These are phyloP conservation scores for Rhizophora apiculata DNA, from an alignment of 345 rosid species.

Conservation along the genomic window DNA sequence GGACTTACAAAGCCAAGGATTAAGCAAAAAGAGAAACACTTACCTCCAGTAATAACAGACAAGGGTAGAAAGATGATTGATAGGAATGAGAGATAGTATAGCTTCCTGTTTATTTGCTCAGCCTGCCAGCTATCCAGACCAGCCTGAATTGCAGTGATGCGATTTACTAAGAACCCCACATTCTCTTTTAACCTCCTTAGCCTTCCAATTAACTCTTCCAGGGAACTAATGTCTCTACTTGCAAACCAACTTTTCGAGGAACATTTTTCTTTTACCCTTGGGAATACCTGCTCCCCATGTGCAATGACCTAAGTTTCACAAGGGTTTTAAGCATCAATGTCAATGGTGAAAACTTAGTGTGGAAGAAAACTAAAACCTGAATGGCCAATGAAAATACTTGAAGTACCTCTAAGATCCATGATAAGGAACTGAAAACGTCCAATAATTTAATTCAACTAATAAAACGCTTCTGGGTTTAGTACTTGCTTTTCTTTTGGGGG, in stretches of 20 bases:
- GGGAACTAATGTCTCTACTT: conserved; percentile 49
- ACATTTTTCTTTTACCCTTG: conserved; percentile 58
- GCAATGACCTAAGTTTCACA: conserved; percentile 64
- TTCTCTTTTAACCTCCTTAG: conserved; percentile 87
- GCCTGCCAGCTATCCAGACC: conserved; percentile 95
- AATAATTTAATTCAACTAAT: not conserved
- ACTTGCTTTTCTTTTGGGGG: not conserved
- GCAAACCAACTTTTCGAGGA: conserved; percentile 71
- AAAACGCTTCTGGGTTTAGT: not conserved
- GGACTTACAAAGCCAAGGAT: not conserved
- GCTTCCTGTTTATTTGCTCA: conserved; percentile 89
- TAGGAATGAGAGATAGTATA: conserved; percentile 92
- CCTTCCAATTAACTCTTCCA: conserved; percentile 79
- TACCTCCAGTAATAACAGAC: conserved; percentile 95
- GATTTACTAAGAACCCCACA: conserved; percentile 89
- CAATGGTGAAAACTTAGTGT: not conserved
- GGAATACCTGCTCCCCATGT: conserved; percentile 94
- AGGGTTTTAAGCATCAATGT: not conserved
- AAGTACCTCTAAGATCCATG: not conserved
- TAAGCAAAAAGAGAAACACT: not conserved
- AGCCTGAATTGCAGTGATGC: conserved; percentile 86
- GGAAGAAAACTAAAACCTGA: not conserved
- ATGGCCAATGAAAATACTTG: not conserved
- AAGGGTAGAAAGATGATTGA: conserved; percentile 91
- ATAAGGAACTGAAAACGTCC: not conserved